Percentiles rank a stretch among this genome's conserved stretches.
phyloP scores from a whole-genome alignment of 306 rosid species.

The Clitoria ternatea region DNA sequence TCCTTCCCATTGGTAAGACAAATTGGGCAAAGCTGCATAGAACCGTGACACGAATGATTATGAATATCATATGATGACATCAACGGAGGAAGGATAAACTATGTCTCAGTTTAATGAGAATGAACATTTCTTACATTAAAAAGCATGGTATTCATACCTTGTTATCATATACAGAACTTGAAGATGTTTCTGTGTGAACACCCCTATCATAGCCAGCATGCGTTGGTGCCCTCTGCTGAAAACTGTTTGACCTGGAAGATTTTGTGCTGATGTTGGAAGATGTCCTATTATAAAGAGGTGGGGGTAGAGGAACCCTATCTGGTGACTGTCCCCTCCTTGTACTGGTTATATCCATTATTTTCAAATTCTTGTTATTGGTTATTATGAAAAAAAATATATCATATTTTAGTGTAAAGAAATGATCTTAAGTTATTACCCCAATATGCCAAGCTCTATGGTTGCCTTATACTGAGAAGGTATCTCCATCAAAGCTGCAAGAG shows the following conservation, averaged over 20 bases:
- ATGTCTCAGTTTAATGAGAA: background rate
- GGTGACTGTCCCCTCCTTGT: slow-evolving; percentile 50
- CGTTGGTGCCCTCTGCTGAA: slow-evolving; percentile 32
- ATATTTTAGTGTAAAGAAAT: background rate
- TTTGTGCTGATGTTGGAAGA: slow-evolving; percentile 30
- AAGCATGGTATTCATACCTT: slow-evolving; percentile 44
- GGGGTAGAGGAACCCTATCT: slow-evolving; percentile 68
- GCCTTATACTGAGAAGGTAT: slow-evolving; percentile 88
- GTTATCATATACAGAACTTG: slow-evolving; percentile 53
- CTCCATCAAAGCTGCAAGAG: slow-evolving; percentile 81
- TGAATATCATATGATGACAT: background rate
- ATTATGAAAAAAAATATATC: background rate
- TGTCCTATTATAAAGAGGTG: slow-evolving; percentile 44
- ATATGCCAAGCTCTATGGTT: slow-evolving; percentile 62
- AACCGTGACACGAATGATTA: background rate
- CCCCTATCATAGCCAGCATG: slow-evolving; percentile 22
- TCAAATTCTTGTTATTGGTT: slow-evolving; percentile 19
- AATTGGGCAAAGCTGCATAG: slow-evolving; percentile 67
- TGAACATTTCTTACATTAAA: background rate
- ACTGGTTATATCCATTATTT: slow-evolving; percentile 26
- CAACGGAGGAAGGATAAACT: background rate
- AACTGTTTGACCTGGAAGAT: slow-evolving; percentile 36
- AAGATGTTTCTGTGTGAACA: slow-evolving; percentile 35
- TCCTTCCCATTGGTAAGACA: slow-evolving; percentile 64
- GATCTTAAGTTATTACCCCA: slow-evolving; percentile 47